Conservation (phyloP, 495 filamentous ascomycete genomes). For the Aspergillus steynii region DNA sequence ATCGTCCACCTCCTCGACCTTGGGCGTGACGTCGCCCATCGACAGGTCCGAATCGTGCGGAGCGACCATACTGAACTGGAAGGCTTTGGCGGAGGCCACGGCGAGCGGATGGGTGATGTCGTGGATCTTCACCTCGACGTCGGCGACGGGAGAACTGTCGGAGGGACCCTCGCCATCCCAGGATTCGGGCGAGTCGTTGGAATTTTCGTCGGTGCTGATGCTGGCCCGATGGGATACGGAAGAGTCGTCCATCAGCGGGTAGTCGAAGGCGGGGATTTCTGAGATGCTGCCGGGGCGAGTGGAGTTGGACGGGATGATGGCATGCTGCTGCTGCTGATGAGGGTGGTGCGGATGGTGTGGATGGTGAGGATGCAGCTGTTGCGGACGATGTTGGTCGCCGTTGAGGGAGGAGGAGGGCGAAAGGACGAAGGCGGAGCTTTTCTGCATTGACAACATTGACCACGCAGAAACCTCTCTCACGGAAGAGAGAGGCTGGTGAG, state of each 20-base stretch:
- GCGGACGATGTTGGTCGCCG: conserved; percentile 12
- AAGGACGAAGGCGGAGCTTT: conserved; percentile 25
- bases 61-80: conserved; percentile 21
- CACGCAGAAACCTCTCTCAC: conserved; percentile 13
- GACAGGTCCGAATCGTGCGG: conserved; percentile 21
- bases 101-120: conserved; percentile 18
- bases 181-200: conserved; percentile 36
- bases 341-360: conserved; percentile 10
- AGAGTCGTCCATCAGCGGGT: conserved; percentile 26
- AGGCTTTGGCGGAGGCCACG: conserved; percentile 20
- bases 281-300: conserved; percentile 24
- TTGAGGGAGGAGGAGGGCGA: conserved; percentile 20
- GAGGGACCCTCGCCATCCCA: conserved; percentile 33
- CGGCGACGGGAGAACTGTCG: conserved; percentile 25
- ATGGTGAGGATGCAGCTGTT: conserved; percentile 14
- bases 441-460: conserved; percentile 52
- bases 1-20: conserved; percentile 49
- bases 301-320: conserved; percentile 18
- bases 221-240: conserved; percentile 37
- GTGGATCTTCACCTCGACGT: conserved; percentile 26
- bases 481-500: background rate
- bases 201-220: conserved; percentile 39
- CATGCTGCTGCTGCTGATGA: conserved; percentile 20
- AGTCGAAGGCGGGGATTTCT: conserved; percentile 26
- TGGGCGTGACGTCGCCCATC: conserved; percentile 34